Evolutionary conservation across 2,329 filamentous ascomycete genomes (phyloP), one percentile per base, ranked within the genome.

Genomic region (Endocalyx cinctus): DNA sequence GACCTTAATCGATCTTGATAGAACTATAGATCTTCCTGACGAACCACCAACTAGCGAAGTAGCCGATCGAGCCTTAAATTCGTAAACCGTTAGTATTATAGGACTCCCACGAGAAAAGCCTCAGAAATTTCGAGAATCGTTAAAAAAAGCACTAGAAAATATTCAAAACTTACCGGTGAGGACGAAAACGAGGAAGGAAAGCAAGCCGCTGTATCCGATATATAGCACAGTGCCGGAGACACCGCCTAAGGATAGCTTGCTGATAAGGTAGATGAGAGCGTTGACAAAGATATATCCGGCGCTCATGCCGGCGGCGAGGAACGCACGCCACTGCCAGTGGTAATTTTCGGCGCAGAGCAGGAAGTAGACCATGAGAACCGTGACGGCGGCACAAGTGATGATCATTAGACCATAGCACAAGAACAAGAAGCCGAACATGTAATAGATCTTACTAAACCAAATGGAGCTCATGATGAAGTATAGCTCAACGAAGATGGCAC

Each of bases 381-480:
- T 97, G 25, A 94, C 90, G 1, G 89, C 83, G 0, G 90, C 90
- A 38, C 84, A 88, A 1, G 92, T 97, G 50, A 95, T 84, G 50
- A 97, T 87, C 88, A 98, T 96, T 31, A 98, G 76, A 10, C 86
- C 89, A 55, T 95, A 98, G 72, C 89, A 96, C 36, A 98, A 75
- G 72, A 98, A 98, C 22, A 98, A 70, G 73, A 98, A 98, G 15
- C 92, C 92, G 53, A 98, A 98, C 92, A 98, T 98, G 74, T 98
- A 98, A 72, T 98, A 98, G 47, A 98, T 92, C 64, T 92, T 87
- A 69, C 83, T 90, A 64, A 94, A 95, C 92, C 92, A 98, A 57
- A 98, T 90, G 17, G 87, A 94, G 65, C 83, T 94, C 87, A 98
- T 94, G 69, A 98, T 96, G 64, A 97, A 97, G 73, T 95, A 97